Evolutionary conservation across 2,329 filamentous ascomycete genomes (phyloP), one percentile per base, ranked within the genome.

Genomic region (Colletotrichum chlorophyti): DNA sequence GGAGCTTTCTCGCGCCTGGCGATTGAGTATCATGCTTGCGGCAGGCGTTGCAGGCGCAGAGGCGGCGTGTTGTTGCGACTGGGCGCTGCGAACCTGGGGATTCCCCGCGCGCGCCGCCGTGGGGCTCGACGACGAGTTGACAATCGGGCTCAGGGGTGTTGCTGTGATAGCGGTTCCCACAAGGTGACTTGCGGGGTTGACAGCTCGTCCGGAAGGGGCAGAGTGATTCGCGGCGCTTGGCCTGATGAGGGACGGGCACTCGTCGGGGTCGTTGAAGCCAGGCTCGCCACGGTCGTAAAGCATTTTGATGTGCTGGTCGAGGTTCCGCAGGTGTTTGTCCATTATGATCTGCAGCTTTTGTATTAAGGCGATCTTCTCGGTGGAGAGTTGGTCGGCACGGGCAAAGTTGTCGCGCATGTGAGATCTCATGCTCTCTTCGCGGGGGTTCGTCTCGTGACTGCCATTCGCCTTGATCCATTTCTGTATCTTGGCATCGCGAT

Each of bases 381-480:
- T 83, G 55, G 91, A 86, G 29, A 95, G 76, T 59, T 86, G 79
- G 62, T 93, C 86, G 50, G 89, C 89, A 64, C 83, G 84, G 61
- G 83, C 82, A 67, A 83, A 94, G 67, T 86, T 87, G 60, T 91
- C 86, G 52, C 80, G 75, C 64, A 94, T 89, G 50, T 83, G 82
- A 43, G 85, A 83, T 50, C 85, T 83, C 67, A 91, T 83, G 12
- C 80, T 73, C 11, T 90, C 86, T 74, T 96, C 91, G 68, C 91
- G 91, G 0, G 91, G 89, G 66, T 94, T 91, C 27, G 82, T 79
- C 48, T 87, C 81, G 66, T 91, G 85, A 67, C 89, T 91, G 63
- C 90, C 89, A 65, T 94, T 89, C 15, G 83, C 76, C 67, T 90
- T 91, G 71, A 94, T 91, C 79, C 87, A 93, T 74, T 90, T 91